Conservation (phyloP, 73 alveolate genomes). For the Paraurostyla sp. region DNA sequence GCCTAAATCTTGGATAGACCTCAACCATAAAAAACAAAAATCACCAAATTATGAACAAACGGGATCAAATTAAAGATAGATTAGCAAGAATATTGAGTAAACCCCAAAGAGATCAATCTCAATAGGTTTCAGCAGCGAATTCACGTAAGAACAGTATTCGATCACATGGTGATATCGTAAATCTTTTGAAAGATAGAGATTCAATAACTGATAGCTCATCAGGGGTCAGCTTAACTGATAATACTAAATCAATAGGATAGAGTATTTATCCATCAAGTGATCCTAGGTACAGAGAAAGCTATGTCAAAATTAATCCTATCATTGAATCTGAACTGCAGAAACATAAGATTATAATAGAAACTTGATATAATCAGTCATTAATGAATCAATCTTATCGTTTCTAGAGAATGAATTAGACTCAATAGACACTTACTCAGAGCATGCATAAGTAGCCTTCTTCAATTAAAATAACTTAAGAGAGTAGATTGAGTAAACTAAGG, state of each 20-base stretch:
- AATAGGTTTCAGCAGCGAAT: not conserved
- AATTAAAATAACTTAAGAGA: slow-evolving; percentile 4
- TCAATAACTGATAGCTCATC: not conserved
- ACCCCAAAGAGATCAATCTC: slow-evolving; percentile 1
- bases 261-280: slow-evolving; percentile 12
- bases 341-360: slow-evolving; percentile 10
- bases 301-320: slow-evolving; percentile 5
- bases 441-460: no score
- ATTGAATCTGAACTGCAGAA: slow-evolving; percentile 1
- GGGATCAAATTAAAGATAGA: slow-evolving; percentile 2
- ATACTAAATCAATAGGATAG: not conserved
- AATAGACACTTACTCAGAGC: no score
- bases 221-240: not conserved
- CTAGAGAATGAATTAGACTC: not conserved
- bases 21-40: no score
- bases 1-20: no score
- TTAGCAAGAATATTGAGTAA: slow-evolving; percentile 6
- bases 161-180: no score
- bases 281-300: not conserved
- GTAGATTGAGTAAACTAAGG: not conserved
- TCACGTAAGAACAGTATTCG: not conserved
- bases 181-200: no score
- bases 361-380: not conserved
- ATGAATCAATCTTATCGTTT: not conserved
- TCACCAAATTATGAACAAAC: no score